Base-by-base conservation (phyloP, 2,329 filamentous ascomycete species). In the Ophiocordyceps camponoti-leonardi region DNA sequence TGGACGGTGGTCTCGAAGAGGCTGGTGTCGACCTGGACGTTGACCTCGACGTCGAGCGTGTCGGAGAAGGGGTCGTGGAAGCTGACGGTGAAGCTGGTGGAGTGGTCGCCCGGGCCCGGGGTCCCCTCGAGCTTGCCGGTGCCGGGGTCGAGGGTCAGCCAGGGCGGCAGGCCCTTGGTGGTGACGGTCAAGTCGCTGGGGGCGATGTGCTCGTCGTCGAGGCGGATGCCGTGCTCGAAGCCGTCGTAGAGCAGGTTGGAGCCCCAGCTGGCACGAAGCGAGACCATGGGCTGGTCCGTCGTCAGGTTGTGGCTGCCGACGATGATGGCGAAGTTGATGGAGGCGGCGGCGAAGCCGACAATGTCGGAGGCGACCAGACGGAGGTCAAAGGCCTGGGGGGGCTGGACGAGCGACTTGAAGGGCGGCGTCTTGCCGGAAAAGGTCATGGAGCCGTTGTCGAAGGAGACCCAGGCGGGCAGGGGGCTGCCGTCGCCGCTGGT, bases 401-500 rank as follows among this genome's bases (percentile, higher is more conserved):
- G 77, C 30, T 80, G 73, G 33, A 77, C 62, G 11, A 81, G 66
- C 26, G 75, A 77, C 47, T 75, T 72, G 42, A 78, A 67, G 1
- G 77, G 65, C 1, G 86, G 86, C 2, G 81, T 82, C 31, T 64
- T 74, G 22, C 87, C 87, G 1, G 73, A 75, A 53, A 94, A 93
- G 1, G 69, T 71, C 37, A 94, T 64, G 0, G 62, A 68, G 2
- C 58, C 58, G 1, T 72, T 57, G 52, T 92, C 74, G 55, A 94
- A 94, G n/a, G 66, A 65, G 41, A 94, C 67, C 87, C 87, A 94
- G 1, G 86, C 80, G 19, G 87, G 87, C 33, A 94, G 65, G 33
- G 87, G 86, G n/a, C 83, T 84, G 55, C 84, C 83, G 55, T 90
- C 75, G 6, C 69, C 70, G 4, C 84, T 82, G 3, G 82, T 78